These are phyloP conservation scores for Cladobotryum mycophilum DNA, from an alignment of 2,329 filamentous ascomycete genomes.

Conservation along the genomic window DNA sequence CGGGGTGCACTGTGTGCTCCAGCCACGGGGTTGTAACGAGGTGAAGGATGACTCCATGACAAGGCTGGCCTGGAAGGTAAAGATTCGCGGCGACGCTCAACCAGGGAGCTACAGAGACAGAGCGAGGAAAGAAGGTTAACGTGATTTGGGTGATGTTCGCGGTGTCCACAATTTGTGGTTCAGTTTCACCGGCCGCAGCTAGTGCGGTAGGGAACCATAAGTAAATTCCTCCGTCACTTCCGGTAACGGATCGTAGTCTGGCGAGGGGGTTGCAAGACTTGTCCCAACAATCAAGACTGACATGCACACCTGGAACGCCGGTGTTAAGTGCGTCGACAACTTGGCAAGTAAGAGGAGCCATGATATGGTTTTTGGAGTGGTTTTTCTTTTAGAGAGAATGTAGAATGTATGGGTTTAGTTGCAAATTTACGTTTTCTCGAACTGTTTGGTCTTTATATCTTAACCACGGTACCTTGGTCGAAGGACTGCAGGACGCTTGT, in stretches of 20 bases:
- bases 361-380: not conserved
- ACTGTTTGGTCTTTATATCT: too few relatives aligned
- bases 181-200: not conserved
- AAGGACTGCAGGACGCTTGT: too few relatives aligned
- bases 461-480: too few relatives aligned
- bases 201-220: slow-evolving; percentile 1
- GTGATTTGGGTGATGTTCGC: not conserved
- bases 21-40: slow-evolving; percentile 2
- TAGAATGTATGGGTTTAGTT: not conserved
- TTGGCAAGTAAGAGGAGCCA: slow-evolving; percentile 8
- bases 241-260: slow-evolving; percentile 4
- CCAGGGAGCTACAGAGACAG: not conserved
- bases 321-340: slow-evolving; percentile 4
- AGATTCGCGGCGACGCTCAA: slow-evolving; percentile 7
- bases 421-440: not conserved
- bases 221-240: slow-evolving; percentile 1
- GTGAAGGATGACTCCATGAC: slow-evolving; percentile 5
- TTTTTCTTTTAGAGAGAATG: not conserved
- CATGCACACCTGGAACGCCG: slow-evolving; percentile 2
- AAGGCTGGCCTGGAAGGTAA: slow-evolving; percentile 3
- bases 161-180: slow-evolving; percentile 7
- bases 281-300: slow-evolving; percentile 4
- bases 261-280: not conserved
- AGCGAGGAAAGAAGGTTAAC: slow-evolving; percentile 5
- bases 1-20: slow-evolving; percentile 2